Conservation (phyloP, 805 yeast genomes). For the Priceomyces medius region DNA sequence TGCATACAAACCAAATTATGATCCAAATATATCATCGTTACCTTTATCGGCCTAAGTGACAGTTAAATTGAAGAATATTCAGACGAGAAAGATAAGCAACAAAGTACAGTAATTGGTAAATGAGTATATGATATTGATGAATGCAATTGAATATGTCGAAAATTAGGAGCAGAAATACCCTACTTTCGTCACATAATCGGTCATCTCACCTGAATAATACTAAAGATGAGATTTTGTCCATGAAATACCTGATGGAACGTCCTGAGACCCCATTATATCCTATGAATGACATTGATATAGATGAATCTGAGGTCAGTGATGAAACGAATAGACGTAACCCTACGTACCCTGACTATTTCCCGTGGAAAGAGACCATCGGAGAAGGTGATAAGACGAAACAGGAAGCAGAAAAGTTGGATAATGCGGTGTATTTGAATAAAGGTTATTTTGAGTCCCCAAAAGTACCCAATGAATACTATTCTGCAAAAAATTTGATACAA, state of each 20-base stretch:
- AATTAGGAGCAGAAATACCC: constrained; percentile 26
- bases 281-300: constrained; percentile 21
- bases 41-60: too few relatives aligned
- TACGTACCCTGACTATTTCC: constrained; percentile 66
- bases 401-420: constrained; percentile 55
- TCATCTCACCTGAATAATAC: constrained; percentile 18
- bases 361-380: constrained; percentile 61
- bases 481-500: constrained; percentile 63
- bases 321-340: not conserved
- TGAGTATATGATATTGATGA: too few relatives aligned
- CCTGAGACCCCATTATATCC: constrained; percentile 37
- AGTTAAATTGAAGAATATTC: too few relatives aligned
- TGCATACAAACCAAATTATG: too few relatives aligned
- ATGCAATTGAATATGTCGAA: constrained; percentile 29
- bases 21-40: too few relatives aligned
- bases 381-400: constrained; percentile 26
- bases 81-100: too few relatives aligned
- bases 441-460: constrained; percentile 68
- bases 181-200: constrained; percentile 23
- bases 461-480: constrained; percentile 62
- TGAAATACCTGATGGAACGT: constrained; percentile 35
- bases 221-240: constrained; percentile 33
- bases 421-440: constrained; percentile 53
- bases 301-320: constrained; percentile 1
- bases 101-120: too few relatives aligned